Conservation (phyloP, 2,329 filamentous ascomycete genomes). For the Clonostachys chloroleuca region DNA sequence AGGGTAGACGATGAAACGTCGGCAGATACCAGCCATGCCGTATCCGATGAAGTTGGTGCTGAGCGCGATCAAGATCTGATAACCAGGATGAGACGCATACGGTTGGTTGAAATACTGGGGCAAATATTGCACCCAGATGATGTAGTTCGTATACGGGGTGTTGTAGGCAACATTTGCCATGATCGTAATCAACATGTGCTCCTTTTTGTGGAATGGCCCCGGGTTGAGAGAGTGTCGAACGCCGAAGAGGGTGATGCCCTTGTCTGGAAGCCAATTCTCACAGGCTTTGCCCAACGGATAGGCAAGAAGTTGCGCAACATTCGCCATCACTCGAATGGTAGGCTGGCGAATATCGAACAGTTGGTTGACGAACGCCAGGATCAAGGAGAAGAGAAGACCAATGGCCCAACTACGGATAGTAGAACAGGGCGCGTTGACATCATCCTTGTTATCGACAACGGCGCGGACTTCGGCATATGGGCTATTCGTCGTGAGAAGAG, state of each 20-base stretch:
- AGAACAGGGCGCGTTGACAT: constrained; percentile 40
- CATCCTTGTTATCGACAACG: constrained; percentile 52
- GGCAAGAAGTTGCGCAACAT: constrained; percentile 52
- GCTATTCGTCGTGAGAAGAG: constrained; percentile 49
- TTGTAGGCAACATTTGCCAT: constrained; percentile 57
- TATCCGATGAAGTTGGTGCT: constrained; percentile 57
- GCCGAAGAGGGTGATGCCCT: constrained; percentile 39
- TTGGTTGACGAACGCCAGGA: constrained; percentile 49
- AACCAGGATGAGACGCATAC: constrained; percentile 45
- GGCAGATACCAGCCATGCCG: constrained; percentile 49
- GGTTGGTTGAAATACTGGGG: constrained; percentile 49
- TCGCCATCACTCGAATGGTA: constrained; percentile 46
- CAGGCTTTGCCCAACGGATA: constrained; percentile 48
- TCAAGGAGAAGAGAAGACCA: constrained; percentile 42
- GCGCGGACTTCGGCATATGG: constrained; percentile 54
- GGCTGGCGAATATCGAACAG: constrained; percentile 55
- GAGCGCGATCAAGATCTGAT: constrained; percentile 50
- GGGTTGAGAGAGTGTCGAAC: constrained; percentile 46
- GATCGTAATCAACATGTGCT: constrained; percentile 57
- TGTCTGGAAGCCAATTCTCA: constrained; percentile 46
- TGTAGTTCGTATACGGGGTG: constrained; percentile 48
- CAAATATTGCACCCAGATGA: constrained; percentile 49
- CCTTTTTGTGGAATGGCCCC: constrained; percentile 53
- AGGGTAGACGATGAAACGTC: constrained; percentile 51
- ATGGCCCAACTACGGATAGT: constrained; percentile 52